Evolutionary conservation across 805 yeast species (phyloP).

Genomic region (Naumovozyma dairenensis): DNA sequence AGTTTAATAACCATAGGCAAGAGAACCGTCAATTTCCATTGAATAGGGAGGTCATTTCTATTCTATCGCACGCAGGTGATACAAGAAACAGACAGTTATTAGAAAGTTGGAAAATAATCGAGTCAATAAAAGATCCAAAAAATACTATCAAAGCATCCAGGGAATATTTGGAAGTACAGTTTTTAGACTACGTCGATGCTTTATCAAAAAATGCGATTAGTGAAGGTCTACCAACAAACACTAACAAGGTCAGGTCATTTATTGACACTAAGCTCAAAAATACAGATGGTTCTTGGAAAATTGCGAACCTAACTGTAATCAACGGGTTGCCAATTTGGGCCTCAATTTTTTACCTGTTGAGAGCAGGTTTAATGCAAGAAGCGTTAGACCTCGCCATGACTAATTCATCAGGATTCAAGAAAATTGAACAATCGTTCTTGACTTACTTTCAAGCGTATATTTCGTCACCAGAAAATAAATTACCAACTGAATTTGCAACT

Average conservation of each 20-base stretch:
- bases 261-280: slow-evolving; percentile 38
- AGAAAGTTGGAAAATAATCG: slow-evolving; percentile 65
- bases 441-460: slow-evolving; percentile 65
- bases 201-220: slow-evolving; percentile 44
- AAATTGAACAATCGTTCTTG: slow-evolving; percentile 78
- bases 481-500: slow-evolving; percentile 60
- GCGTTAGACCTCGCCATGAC: slow-evolving; percentile 60
- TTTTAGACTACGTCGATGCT: slow-evolving; percentile 61
- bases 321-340: slow-evolving; percentile 96
- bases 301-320: slow-evolving; percentile 49
- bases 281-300: slow-evolving; percentile 39
- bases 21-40: slow-evolving; percentile 41
- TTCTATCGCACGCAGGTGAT: slow-evolving; percentile 45
- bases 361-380: slow-evolving; percentile 75
- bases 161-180: slow-evolving; percentile 62
- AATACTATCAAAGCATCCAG: slow-evolving; percentile 47
- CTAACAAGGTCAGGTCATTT: slow-evolving; percentile 61
- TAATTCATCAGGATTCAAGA: slow-evolving; percentile 64
- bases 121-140: slow-evolving; percentile 23
- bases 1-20: slow-evolving; percentile 62
- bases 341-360: slow-evolving; percentile 65
- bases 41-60: slow-evolving; percentile 48
- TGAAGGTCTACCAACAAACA: slow-evolving; percentile 62
- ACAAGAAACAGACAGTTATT: slow-evolving; percentile 58
- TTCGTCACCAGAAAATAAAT: slow-evolving; percentile 40